These are phyloP conservation scores for Thermothelomyces thermophilus DNA, from an alignment of 2,329 filamentous ascomycete genomes.

Conservation along the genomic window DNA sequence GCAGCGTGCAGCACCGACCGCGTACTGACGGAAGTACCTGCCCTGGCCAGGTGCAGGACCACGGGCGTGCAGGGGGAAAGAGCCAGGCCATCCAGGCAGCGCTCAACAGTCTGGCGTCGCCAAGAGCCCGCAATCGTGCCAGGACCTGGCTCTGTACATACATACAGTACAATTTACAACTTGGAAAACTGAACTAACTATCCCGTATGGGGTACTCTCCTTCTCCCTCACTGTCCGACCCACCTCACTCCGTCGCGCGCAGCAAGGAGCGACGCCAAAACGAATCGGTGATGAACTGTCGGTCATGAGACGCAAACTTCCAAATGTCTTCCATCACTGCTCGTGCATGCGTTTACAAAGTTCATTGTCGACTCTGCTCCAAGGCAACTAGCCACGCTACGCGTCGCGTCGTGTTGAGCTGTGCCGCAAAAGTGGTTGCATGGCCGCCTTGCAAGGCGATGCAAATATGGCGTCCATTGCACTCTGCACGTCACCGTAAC, in stretches of 20 bases:
- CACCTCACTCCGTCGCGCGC: slow-evolving; percentile 13
- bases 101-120: slow-evolving; percentile 13
- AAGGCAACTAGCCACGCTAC: no score
- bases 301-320: slow-evolving; percentile 7
- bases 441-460: slow-evolving; percentile 11
- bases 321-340: not conserved
- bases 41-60: slow-evolving; percentile 21
- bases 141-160: slow-evolving; percentile 18
- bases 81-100: slow-evolving; percentile 19
- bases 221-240: slow-evolving; percentile 1
- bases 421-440: slow-evolving; percentile 5
- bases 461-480: no score
- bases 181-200: no score
- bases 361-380: no score
- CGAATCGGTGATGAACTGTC: slow-evolving; percentile 6
- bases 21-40: slow-evolving; percentile 18
- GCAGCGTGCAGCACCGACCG: slow-evolving; percentile 23
- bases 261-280: slow-evolving; percentile 16
- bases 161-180: no score
- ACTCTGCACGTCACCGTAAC: slow-evolving; percentile 2
- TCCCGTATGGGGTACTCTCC: no score
- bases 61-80: slow-evolving; percentile 19
- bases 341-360: no score
- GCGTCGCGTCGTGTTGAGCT: no score
- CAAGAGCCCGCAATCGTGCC: slow-evolving; percentile 16